Percentiles rank a stretch among this genome's conserved stretches.
phyloP scores from a whole-genome alignment of 108 stramenopile genomes.

The Cyclotella choctawhatcheeana region DNA sequence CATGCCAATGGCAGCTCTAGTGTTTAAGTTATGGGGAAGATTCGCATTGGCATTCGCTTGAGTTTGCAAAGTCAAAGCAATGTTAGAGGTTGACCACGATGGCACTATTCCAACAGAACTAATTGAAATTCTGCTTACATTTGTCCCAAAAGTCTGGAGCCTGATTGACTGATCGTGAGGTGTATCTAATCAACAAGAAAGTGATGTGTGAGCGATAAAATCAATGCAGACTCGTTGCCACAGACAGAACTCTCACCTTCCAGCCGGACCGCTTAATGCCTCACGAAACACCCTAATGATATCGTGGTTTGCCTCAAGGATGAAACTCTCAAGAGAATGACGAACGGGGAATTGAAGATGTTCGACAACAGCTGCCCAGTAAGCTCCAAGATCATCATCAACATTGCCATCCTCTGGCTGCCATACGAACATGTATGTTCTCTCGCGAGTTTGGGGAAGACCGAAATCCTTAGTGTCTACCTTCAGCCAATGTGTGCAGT shows the following conservation, averaged over 20 bases:
- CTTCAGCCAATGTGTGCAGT: constrained; percentile 66
- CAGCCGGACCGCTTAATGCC: constrained; percentile 66
- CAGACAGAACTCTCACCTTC: constrained; percentile 32
- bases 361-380: constrained; percentile 65
- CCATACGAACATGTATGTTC: constrained; percentile 82
- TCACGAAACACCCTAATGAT: constrained; percentile 76
- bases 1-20: constrained; percentile 53
- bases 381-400: constrained; percentile 71
- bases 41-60: constrained; percentile 39
- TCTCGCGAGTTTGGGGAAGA: constrained; percentile 78
- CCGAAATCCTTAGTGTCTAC: constrained; percentile 82
- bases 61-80: not conserved
- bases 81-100: not conserved
- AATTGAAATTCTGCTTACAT: constrained; percentile 1
- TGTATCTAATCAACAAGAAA: constrained; percentile 23
- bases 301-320: constrained; percentile 73
- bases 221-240: too few relatives aligned
- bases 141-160: constrained; percentile 74
- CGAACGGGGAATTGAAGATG: constrained; percentile 66
- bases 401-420: constrained; percentile 44
- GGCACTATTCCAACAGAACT: not conserved
- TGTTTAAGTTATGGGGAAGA: constrained; percentile 54
- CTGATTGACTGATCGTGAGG: constrained; percentile 43
- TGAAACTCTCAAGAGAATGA: constrained; percentile 76
- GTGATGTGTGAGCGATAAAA: not conserved